Percentiles rank a stretch among this genome's conserved stretches.
Conservation (phyloP, 106 monocot genomes). For the Agapanthus africanus region DNA sequence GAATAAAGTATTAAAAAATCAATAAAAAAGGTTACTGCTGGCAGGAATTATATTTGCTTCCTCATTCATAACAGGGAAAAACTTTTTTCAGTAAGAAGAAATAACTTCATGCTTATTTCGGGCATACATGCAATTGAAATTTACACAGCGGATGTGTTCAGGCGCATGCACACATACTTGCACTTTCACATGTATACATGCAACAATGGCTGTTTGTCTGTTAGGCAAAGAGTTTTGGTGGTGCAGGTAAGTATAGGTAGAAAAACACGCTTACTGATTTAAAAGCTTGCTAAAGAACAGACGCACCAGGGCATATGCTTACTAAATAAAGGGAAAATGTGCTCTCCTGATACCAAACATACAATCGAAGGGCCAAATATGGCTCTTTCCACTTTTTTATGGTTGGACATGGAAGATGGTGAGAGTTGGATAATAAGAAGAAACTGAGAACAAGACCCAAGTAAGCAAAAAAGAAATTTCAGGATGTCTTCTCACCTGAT, state of each 20-base stretch:
- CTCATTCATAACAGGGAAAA: no score
- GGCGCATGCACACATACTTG: no score
- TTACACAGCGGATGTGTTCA: no score
- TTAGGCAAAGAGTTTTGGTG: no score
- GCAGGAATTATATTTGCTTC: no score
- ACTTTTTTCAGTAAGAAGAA: no score
- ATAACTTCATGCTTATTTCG: background rate
- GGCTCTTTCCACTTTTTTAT: background rate
- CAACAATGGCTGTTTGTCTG: no score
- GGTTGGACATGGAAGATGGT: background rate
- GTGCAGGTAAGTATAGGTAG: no score
- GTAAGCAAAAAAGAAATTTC: background rate
- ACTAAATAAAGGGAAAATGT: background rate
- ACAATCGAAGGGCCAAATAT: background rate
- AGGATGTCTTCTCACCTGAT: conserved; percentile 25
- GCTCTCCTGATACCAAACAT: background rate
- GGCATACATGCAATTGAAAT: background rate
- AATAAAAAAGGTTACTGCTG: background rate
- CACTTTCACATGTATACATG: no score
- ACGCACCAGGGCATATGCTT: background rate
- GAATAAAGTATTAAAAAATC: no score
- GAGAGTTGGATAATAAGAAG: background rate
- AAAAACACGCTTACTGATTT: background rate
- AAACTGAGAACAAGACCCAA: background rate
- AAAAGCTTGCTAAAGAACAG: background rate